A percentile compares a stretch with the other conserved stretches of the same genome.
These are phyloP conservation scores for Friedmanniomyces endolithicus DNA, from an alignment of 495 filamentous ascomycete species.

Conservation along the genomic window DNA sequence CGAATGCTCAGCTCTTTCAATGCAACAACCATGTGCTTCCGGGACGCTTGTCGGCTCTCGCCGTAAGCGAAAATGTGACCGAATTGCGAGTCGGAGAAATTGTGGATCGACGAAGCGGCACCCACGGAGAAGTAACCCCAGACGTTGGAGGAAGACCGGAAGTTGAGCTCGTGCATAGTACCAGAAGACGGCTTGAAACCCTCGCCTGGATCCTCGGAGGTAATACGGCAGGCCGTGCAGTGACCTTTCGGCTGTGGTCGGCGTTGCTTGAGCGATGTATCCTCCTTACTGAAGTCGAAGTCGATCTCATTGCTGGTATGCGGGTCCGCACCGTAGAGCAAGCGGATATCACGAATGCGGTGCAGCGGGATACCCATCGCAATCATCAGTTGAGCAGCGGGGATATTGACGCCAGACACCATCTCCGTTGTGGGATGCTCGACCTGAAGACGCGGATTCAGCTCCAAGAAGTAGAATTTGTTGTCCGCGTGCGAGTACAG, in stretches of 20 bases:
- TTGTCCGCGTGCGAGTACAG: slow-evolving; percentile 97
- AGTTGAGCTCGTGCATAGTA: slow-evolving; percentile 98
- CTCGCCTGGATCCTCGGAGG: slow-evolving; percentile 96
- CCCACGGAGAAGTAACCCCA: slow-evolving; percentile 99
- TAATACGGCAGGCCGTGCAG: slow-evolving; percentile 97
- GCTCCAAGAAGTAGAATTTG: slow-evolving; percentile 98
- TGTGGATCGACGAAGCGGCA: slow-evolving; percentile 92
- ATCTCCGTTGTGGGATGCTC: slow-evolving; percentile 99
- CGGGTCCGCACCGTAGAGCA: slow-evolving; percentile 93
- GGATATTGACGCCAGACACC: slow-evolving; percentile 95
- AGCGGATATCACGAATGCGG: slow-evolving; percentile 86
- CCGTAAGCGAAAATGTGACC: slow-evolving; percentile 99
- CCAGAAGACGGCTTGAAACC: slow-evolving; percentile 99
- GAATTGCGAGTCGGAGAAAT: slow-evolving; percentile 97
- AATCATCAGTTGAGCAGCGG: slow-evolving; percentile 93
- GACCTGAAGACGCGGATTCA: slow-evolving; percentile 97
- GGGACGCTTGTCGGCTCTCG: slow-evolving; percentile 85
- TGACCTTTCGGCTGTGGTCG: slow-evolving; percentile 89
- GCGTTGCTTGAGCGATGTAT: slow-evolving; percentile 72
- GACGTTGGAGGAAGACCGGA: slow-evolving; percentile 94
- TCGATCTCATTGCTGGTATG: slow-evolving; percentile 78
- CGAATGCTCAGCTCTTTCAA: slow-evolving; percentile 98
- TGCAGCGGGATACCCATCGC: slow-evolving; percentile 97
- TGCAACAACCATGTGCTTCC: slow-evolving; percentile 99
- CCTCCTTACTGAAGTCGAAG: slow-evolving; percentile 85